Evolutionary conservation across 148 eudicot species (phyloP), one percentile per base, ranked within the genome.

Genomic region (Vaccinium macrocarpon): DNA sequence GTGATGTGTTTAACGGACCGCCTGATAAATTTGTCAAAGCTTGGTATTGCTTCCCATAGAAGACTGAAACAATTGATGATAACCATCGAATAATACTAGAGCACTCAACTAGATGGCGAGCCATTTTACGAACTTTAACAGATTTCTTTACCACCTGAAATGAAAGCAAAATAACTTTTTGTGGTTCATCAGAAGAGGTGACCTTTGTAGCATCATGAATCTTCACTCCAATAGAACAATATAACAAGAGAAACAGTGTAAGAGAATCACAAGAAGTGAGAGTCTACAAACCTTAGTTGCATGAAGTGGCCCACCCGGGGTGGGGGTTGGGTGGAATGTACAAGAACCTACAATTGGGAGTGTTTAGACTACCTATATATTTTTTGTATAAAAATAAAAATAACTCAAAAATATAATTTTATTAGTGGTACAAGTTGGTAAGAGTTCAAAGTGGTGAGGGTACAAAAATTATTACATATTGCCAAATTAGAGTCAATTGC

Each of bases 81-180:
- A 95, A 81, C 99, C 98, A 97, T 71, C 90, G 78, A 83, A 97
- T 83, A 79, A 97, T 78, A 85, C 96, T 92, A 84, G 95, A 89
- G 11, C 90, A 88, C 86, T 93, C 90, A 89, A 97, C 90, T 35
- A 95, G 88, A 86, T 92, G 87, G 79, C 80, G 84, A 42, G 91
- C 88, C 84, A 92, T 82, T 84, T 89, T 93, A 59, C 83, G 90
- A 53, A 90, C 77, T 87, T 85, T 91, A 81, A 95, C 88, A 81
- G 91, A 92, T 90, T 93, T 97, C 87, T 90, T 93, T 85, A 97
- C 86, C 48, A 95, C 88, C 98, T 97, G 94, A 88, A 87, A 76
- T 21, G 61, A 51, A 83, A 29, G 42, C 32, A 80, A 86, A 86
- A 42, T 70, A 80, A 32, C 49, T 9, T 35, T 19, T 50, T 35